A percentile compares a stretch with the other conserved stretches of the same genome.
Conservation (phyloP, 164 flowering plant species). For the Malania oleifera region DNA sequence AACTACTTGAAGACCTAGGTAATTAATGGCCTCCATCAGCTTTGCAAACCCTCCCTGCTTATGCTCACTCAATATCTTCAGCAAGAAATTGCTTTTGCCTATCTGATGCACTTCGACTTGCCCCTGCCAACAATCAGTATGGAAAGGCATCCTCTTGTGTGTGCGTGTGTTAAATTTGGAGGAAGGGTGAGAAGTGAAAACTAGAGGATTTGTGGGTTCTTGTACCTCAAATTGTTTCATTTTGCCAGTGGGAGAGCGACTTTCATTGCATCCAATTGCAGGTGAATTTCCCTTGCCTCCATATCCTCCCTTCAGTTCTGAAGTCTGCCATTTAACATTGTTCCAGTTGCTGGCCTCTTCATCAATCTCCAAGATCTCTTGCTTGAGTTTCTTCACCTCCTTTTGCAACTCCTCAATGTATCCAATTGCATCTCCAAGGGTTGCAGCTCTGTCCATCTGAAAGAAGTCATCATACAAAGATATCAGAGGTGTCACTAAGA, state of each 20-base stretch:
- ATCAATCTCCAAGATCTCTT: conserved; percentile 37
- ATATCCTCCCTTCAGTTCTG: conserved; percentile 1
- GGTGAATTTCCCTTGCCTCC: neutral
- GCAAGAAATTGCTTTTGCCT: conserved; percentile 29
- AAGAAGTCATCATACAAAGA: too few relatives aligned
- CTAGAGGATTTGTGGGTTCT: neutral
- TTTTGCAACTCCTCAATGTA: conserved; percentile 44
- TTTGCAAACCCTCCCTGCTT: conserved; percentile 42
- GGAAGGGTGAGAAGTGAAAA: too few relatives aligned
- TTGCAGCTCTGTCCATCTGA: conserved; percentile 62
- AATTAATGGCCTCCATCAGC: conserved; percentile 47
- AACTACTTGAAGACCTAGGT: conserved; percentile 39
- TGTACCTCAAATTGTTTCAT: conserved; percentile 21
- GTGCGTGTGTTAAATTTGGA: too few relatives aligned
- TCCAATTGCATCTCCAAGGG: conserved; percentile 46
- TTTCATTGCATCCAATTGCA: conserved; percentile 1
- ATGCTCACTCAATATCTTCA: conserved; percentile 34
- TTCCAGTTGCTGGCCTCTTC: conserved; percentile 19
- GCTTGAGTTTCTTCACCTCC: conserved; percentile 25
- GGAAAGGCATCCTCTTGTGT: too few relatives aligned
- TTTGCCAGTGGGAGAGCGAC: neutral
- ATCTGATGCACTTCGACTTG: conserved; percentile 51
- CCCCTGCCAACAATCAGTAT: conserved; percentile 24
- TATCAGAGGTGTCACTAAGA: too few relatives aligned
- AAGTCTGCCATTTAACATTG: neutral